phyloP scores from a whole-genome alignment of 352 stramenopile genomes.

The Phytophthora sp. region DNA sequence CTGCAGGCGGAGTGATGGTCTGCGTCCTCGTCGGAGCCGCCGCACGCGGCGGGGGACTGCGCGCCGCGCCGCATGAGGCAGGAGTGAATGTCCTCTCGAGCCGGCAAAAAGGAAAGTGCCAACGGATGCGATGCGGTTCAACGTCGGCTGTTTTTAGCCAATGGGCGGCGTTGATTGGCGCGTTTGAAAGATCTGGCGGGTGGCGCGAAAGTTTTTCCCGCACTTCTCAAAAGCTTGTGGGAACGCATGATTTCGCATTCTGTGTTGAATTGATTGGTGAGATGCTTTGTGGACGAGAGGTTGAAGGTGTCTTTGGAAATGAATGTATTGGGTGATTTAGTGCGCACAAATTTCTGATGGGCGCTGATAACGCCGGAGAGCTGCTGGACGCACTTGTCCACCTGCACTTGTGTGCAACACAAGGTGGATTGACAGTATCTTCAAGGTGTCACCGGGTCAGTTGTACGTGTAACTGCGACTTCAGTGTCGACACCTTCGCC shows the following conservation, averaged over 20 bases:
- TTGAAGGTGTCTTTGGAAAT: no score
- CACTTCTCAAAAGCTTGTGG: neutral
- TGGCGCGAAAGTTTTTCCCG: slow-evolving; percentile 8
- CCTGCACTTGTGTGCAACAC: no score
- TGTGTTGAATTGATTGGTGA: neutral
- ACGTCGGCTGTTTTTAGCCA: slow-evolving; percentile 26
- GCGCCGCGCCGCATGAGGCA: slow-evolving; percentile 4
- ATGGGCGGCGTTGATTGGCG: slow-evolving; percentile 20
- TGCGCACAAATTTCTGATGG: neutral
- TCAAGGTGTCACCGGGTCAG: no score
- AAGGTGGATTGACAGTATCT: no score
- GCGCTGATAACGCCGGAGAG: neutral
- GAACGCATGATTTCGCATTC: neutral
- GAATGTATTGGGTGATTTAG: no score
- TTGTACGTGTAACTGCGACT: no score
- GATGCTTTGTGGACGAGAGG: no score
- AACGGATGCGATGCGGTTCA: slow-evolving; percentile 20
- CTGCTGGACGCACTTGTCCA: neutral
- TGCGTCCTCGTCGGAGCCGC: slow-evolving; percentile 24
- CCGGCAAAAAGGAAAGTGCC: slow-evolving; percentile 12
- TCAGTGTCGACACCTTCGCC: no score
- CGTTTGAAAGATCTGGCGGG: slow-evolving; percentile 15
- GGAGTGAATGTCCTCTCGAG: slow-evolving; percentile 15
- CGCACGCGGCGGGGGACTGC: slow-evolving; percentile 7
- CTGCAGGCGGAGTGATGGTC: slow-evolving; percentile 15